A percentile compares a stretch with the other conserved stretches of the same genome.
phyloP scores from a whole-genome alignment of 139 green algal species.

The Tetraselmis chui region DNA sequence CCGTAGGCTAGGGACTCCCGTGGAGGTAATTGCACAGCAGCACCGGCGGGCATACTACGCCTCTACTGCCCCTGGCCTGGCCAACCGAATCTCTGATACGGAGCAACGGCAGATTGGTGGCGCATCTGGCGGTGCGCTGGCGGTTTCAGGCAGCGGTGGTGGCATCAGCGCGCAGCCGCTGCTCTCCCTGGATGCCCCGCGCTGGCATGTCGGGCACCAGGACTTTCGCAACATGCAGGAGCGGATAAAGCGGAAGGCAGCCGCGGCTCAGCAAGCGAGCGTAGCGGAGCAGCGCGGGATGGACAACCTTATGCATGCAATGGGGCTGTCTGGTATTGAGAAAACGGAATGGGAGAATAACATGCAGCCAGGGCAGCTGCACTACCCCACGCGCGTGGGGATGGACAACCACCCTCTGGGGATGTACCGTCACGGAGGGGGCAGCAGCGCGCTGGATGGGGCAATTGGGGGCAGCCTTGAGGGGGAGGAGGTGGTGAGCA shows the following conservation, averaged over 20 bases:
- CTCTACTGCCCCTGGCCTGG: too few species aligned
- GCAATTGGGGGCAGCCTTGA: background rate
- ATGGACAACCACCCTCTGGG: conserved; percentile 38
- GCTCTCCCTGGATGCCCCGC: background rate
- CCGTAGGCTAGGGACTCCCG: conserved; percentile 39
- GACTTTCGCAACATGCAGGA: background rate
- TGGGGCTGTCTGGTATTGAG: too few species aligned
- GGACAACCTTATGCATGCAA: background rate
- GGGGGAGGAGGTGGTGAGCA: conserved; percentile 19
- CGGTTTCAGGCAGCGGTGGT: too few species aligned
- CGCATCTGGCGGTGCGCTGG: too few species aligned
- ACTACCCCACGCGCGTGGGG: conserved; percentile 37
- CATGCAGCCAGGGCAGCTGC: conserved; percentile 21
- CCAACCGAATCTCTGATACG: too few species aligned
- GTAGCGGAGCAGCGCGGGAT: too few species aligned
- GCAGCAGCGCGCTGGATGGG: background rate
- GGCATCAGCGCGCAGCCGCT: too few species aligned
- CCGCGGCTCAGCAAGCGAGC: background rate
- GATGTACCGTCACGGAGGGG: background rate
- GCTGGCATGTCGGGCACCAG: background rate
- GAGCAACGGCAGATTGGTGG: too few species aligned
- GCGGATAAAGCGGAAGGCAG: background rate
- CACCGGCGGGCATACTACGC: conserved; percentile 36
- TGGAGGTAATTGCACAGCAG: conserved; percentile 44
- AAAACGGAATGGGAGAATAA: background rate